phyloP scores from a whole-genome alignment of 2,329 filamentous ascomycete genomes.

The Fusarium chaquense region DNA sequence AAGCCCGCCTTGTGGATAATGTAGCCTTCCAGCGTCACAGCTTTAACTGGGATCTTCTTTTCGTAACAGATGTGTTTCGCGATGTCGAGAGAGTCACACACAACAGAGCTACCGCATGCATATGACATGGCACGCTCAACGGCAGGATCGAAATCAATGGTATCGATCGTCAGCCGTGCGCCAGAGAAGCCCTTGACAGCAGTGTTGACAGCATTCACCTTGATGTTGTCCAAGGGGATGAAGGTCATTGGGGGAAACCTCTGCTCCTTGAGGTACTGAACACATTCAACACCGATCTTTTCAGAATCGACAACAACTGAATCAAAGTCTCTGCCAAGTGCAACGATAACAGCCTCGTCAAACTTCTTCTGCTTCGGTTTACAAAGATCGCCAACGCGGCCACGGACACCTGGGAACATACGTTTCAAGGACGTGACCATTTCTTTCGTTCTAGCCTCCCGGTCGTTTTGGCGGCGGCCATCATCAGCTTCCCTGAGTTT shows the following conservation, averaged over 20 bases:
- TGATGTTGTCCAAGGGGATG: slow-evolving; percentile 96
- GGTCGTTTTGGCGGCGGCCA: slow-evolving; percentile 85
- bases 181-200: slow-evolving; percentile 90
- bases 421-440: slow-evolving; percentile 88
- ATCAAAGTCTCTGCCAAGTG: slow-evolving; percentile 93
- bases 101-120: slow-evolving; percentile 93
- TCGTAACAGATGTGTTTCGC: slow-evolving; percentile 93
- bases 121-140: slow-evolving; percentile 94
- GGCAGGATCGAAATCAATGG: slow-evolving; percentile 90
- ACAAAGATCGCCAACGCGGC: slow-evolving; percentile 90
- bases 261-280: slow-evolving; percentile 93
- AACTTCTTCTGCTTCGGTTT: slow-evolving; percentile 98
- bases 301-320: slow-evolving; percentile 95
- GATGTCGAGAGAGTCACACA: slow-evolving; percentile 87
- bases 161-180: slow-evolving; percentile 91
- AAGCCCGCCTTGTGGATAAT: slow-evolving; percentile 96
- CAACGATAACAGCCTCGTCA: slow-evolving; percentile 90
- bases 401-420: slow-evolving; percentile 91
- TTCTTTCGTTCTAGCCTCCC: slow-evolving; percentile 82
- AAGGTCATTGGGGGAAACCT: slow-evolving; percentile 90
- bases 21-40: slow-evolving; percentile 93
- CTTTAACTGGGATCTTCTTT: slow-evolving; percentile 87
- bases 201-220: slow-evolving; percentile 90
- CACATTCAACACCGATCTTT: slow-evolving; percentile 93
- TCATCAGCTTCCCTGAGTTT: slow-evolving; percentile 89